Evolutionary conservation across 108 stramenopile genomes (phyloP).

Genomic region (Fragilariopsis cylindrus): DNA sequence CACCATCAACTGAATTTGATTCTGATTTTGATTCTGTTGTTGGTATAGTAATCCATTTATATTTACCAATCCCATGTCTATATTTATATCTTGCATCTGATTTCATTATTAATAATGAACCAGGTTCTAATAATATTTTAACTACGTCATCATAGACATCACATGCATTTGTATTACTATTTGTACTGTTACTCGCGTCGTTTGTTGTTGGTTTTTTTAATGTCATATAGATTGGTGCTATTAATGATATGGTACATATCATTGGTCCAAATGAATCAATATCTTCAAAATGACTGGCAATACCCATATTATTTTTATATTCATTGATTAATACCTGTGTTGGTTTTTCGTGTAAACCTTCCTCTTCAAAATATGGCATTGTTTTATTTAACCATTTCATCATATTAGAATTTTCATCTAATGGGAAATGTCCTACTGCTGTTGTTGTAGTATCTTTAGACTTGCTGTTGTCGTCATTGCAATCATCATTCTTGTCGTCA

Average conservation of each 20-base stretch:
- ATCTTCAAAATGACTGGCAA: conserved; percentile 34
- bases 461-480: background rate
- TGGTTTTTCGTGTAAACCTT: conserved; percentile 11
- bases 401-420: conserved; percentile 1
- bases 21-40: background rate
- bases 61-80: conserved; percentile 28
- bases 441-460: background rate
- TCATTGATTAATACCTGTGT: conserved; percentile 31
- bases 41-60: conserved; percentile 22
- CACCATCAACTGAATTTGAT: background rate
- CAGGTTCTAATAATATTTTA: conserved; percentile 28
- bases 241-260: conserved; percentile 15
- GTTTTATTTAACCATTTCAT: background rate
- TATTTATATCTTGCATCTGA: conserved; percentile 23
- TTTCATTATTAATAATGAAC: conserved; percentile 28
- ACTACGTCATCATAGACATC: conserved; percentile 17
- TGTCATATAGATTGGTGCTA: conserved; percentile 29
- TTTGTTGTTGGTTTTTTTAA: conserved; percentile 14
- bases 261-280: conserved; percentile 17
- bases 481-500: background rate
- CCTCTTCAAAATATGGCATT: conserved; percentile 1
- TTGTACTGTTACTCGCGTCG: background rate
- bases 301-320: conserved; percentile 32
- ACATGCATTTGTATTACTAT: conserved; percentile 13
- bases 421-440: background rate